phyloP scores from a whole-genome alignment of 257 asterid species.

The Capsicum baccatum region DNA sequence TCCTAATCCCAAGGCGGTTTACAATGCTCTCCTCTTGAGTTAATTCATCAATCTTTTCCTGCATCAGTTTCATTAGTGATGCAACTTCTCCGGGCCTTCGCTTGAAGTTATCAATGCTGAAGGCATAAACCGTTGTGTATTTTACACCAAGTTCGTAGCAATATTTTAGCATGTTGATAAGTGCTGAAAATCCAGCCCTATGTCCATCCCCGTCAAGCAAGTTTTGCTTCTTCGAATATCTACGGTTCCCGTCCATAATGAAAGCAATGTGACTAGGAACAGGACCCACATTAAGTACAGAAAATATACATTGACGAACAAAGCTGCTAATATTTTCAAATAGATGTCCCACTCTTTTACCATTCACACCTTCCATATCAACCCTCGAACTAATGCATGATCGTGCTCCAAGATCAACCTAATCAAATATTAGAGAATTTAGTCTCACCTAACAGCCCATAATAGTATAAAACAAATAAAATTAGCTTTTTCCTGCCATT shows the following conservation, averaged over 20 bases:
- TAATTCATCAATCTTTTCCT: constrained; percentile 70
- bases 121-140: constrained; percentile 69
- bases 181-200: constrained; percentile 57
- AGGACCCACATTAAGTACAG: constrained; percentile 62
- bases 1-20: constrained; percentile 66
- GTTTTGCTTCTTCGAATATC: constrained; percentile 64
- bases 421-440: constrained; percentile 21
- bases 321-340: constrained; percentile 19
- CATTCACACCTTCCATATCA: constrained; percentile 32
- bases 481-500: not conserved
- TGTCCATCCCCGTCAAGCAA: constrained; percentile 68
- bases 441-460: constrained; percentile 9
- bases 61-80: constrained; percentile 73
- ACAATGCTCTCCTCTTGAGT: constrained; percentile 61
- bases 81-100: constrained; percentile 79
- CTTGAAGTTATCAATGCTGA: constrained; percentile 83
- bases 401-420: constrained; percentile 28
- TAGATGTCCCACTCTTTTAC: constrained; percentile 20
- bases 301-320: constrained; percentile 35
- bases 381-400: not conserved
- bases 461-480: not conserved
- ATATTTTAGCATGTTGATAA: constrained; percentile 63
- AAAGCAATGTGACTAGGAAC: constrained; percentile 75
- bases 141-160: constrained; percentile 70
- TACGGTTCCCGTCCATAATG: constrained; percentile 87